Percentiles rank a stretch among this genome's conserved stretches.
phyloP scores from a whole-genome alignment of 2,329 filamentous ascomycete genomes.

The Neoarthrinium moseri region DNA sequence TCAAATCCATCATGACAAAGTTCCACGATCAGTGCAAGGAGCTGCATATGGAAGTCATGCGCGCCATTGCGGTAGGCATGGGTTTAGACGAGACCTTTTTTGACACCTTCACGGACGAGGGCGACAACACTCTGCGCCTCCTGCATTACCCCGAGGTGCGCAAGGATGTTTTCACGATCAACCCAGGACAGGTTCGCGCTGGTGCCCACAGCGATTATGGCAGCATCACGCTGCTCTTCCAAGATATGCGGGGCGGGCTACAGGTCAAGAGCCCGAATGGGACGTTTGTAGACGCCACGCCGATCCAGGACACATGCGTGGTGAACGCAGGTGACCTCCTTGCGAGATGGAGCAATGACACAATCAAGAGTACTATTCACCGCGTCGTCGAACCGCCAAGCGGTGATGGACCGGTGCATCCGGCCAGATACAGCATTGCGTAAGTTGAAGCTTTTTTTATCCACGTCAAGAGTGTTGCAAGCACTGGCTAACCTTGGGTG shows the following conservation, averaged over 20 bases:
- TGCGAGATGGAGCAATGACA: conserved; percentile 86
- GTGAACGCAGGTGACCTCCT: conserved; percentile 62
- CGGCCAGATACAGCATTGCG: conserved; percentile 81
- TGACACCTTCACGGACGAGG: conserved; percentile 68
- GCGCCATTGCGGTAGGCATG: conserved; percentile 81
- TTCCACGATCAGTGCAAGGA: conserved; percentile 76
- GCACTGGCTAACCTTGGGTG: neutral
- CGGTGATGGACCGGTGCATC: conserved; percentile 57
- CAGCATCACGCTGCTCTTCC: conserved; percentile 61
- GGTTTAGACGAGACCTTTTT: conserved; percentile 71
- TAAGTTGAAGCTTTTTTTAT: conserved; percentile 46
- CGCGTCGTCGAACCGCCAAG: conserved; percentile 83
- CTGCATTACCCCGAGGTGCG: conserved; percentile 74
- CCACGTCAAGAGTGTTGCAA: neutral
- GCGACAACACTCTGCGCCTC: conserved; percentile 70
- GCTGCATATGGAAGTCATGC: conserved; percentile 77
- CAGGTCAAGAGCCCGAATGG: conserved; percentile 70
- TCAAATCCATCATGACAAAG: conserved; percentile 68
- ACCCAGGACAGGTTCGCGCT: conserved; percentile 70
- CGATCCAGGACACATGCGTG: conserved; percentile 27
- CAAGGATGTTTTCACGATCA: conserved; percentile 63
- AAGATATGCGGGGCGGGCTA: conserved; percentile 54
- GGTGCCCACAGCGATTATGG: conserved; percentile 74
- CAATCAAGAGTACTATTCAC: conserved; percentile 86
- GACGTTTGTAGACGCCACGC: conserved; percentile 75